These are phyloP conservation scores for Triticum timopheevii DNA, from an alignment of 176 grass and related monocot species.

Conservation along the genomic window DNA sequence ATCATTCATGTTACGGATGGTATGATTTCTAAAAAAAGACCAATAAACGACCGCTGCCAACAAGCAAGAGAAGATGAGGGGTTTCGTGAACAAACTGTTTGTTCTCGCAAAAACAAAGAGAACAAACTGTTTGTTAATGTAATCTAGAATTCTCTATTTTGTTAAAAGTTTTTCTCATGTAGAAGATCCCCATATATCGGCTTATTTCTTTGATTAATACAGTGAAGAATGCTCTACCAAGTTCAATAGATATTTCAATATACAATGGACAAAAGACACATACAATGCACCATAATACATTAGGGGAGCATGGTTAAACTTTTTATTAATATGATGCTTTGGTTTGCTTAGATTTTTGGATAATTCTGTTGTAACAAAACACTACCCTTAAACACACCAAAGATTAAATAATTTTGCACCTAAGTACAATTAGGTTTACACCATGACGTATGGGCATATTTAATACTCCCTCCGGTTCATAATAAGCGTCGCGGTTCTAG, in stretches of 20 bases:
- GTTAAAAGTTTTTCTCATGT: too few relatives aligned
- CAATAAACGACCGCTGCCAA: too few relatives aligned
- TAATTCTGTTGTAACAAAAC: neutral
- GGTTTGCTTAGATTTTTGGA: neutral
- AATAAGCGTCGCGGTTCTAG: too few relatives aligned
- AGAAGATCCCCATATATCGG: too few relatives aligned
- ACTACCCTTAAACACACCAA: neutral
- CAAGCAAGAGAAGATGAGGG: neutral
- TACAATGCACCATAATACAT: neutral
- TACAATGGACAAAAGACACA: neutral
- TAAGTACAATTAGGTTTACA: neutral
- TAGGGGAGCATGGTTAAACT: neutral
- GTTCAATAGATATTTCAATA: neutral
- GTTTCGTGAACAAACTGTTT: neutral
- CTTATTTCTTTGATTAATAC: neutral
- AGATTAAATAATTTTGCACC: too few relatives aligned
- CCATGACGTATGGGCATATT: neutral
- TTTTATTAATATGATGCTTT: neutral
- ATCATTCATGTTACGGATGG: neutral
- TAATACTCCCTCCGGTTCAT: neutral
- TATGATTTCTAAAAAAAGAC: too few relatives aligned
- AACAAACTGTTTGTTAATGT: too few relatives aligned
- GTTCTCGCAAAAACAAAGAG: too few relatives aligned
- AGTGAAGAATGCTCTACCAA: neutral
- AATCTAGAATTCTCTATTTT: too few relatives aligned